Base-by-base conservation (phyloP, 2,329 filamentous ascomycete genomes). In the Trichoderma oligosporum region DNA sequence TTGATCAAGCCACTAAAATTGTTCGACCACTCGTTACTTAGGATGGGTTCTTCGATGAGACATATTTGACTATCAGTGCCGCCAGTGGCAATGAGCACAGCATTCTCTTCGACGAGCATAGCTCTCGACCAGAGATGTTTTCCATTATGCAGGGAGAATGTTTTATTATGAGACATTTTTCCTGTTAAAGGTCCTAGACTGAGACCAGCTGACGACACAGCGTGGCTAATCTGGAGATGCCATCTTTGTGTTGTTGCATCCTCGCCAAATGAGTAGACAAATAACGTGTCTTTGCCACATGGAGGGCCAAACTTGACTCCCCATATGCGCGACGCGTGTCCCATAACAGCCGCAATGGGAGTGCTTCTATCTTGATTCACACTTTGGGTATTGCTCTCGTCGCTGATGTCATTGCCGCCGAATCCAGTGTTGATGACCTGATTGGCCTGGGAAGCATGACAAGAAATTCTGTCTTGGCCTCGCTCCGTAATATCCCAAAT, bases 271-370 rank as follows among this genome's bases (percentile, higher is more conserved):
- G 93, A 96, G 38, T 90, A 79, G 1, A 96, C 66, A 2, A 51
- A 57, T 7, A 63, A 25, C 2, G 57, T 44, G 11, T 62, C 57
- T 24, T 66, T 63, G 16, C 59, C 60, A 31, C 47, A 63, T 36
- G 66, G 53, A 2, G 64, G 69, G 1, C 85, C 73, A 62, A 97
- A 94, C 55, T 82, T 80, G 7, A 96, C 84, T 44, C 84, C 82
- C 94, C 94, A 99, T 62, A 99, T 96, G 58, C 94, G 83, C 7
- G 93, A 96, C 3, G 82, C 74, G 71, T 99, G 94, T 0, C 88
- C 93, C 87, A 94, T 96, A 2, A 81, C 85, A 42, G 85, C 83
- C 0, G 89, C 88, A 12, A 95, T 65, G 29, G 79, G 80, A 45
- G 71, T 42, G 8, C n/a, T 48, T 7, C 25, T n/a, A n/a, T n/a